Evolutionary conservation across 768 basidiomycete species (phyloP).

Genomic region (Termitomyces sp.): DNA sequence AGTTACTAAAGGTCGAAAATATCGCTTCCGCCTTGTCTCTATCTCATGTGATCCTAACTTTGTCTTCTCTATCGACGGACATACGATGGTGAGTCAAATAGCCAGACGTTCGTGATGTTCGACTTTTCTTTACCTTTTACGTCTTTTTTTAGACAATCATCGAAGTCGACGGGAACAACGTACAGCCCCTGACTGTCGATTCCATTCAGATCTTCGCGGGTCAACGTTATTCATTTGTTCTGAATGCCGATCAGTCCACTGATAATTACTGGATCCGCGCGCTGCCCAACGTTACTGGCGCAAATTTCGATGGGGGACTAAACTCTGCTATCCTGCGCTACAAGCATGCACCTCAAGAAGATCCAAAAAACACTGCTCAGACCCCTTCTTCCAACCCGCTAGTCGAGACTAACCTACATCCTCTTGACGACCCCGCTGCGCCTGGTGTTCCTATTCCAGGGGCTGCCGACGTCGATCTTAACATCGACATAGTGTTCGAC

Average conservation of each 20-base stretch:
- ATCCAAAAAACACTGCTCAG: slow-evolving; percentile 25
- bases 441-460: slow-evolving; percentile 11
- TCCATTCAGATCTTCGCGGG: slow-evolving; percentile 33
- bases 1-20: slow-evolving; percentile 34
- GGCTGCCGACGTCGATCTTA: slow-evolving; percentile 17
- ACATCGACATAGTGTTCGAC: slow-evolving; percentile 17
- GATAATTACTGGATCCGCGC: slow-evolving; percentile 36
- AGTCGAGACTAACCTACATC: slow-evolving; percentile 19
- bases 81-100: slow-evolving; percentile 11
- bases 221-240: slow-evolving; percentile 31
- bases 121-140: neutral
- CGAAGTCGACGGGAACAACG: slow-evolving; percentile 32
- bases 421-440: slow-evolving; percentile 6
- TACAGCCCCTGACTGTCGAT: slow-evolving; percentile 29
- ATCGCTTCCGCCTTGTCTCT: slow-evolving; percentile 49
- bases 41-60: slow-evolving; percentile 44
- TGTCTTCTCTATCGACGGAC: slow-evolving; percentile 38
- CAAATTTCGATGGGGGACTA: slow-evolving; percentile 29
- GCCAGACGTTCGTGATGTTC: no score
- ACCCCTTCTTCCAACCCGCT: slow-evolving; percentile 15
- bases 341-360: slow-evolving; percentile 1
- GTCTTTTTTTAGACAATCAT: slow-evolving; percentile 25
- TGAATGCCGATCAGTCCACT: slow-evolving; percentile 31
- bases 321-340: slow-evolving; percentile 55
- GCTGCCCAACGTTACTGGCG: slow-evolving; percentile 14